phyloP scores from a whole-genome alignment of 2,329 filamentous ascomycete genomes.

The Corniculantispora saksenae region DNA sequence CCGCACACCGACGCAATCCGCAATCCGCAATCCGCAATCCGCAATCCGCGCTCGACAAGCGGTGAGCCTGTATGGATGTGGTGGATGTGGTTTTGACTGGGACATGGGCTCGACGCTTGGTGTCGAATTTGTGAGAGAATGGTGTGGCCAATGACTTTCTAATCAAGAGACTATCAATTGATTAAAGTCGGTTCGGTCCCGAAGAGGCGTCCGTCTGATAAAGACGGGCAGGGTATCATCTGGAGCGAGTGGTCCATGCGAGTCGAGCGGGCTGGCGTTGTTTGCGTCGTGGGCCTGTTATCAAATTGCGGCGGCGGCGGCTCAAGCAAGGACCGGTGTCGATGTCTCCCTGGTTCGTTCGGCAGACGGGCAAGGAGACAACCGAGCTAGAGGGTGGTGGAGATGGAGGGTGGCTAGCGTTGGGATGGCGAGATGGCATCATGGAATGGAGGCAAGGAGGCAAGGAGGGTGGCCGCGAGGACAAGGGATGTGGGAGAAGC shows the following conservation, averaged over 20 bases:
- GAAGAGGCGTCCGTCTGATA: slow-evolving; percentile 1
- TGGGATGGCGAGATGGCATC: slow-evolving; percentile 5
- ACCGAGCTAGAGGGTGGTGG: background rate
- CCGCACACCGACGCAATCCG: background rate
- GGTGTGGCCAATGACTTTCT: background rate
- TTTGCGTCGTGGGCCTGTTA: background rate
- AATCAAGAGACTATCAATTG: background rate
- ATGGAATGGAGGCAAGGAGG: background rate
- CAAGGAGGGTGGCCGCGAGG: background rate
- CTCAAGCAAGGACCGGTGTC: no score
- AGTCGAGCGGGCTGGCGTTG: background rate
- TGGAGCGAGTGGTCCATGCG: background rate
- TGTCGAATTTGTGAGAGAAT: background rate
- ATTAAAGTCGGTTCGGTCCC: background rate
- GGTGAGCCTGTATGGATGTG: slow-evolving; percentile 9
- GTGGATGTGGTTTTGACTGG: slow-evolving; percentile 10
- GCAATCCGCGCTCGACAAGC: background rate
- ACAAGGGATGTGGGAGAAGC: slow-evolving; percentile 11
- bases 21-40: no score
- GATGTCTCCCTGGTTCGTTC: background rate
- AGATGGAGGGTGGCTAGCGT: background rate
- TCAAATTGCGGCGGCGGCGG: background rate
- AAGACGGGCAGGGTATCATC: background rate
- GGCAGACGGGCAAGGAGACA: background rate
- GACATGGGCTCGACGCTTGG: slow-evolving; percentile 14